phyloP scores from a whole-genome alignment of 1,139 yeast genomes.

The Blastobotrys serpentis region DNA sequence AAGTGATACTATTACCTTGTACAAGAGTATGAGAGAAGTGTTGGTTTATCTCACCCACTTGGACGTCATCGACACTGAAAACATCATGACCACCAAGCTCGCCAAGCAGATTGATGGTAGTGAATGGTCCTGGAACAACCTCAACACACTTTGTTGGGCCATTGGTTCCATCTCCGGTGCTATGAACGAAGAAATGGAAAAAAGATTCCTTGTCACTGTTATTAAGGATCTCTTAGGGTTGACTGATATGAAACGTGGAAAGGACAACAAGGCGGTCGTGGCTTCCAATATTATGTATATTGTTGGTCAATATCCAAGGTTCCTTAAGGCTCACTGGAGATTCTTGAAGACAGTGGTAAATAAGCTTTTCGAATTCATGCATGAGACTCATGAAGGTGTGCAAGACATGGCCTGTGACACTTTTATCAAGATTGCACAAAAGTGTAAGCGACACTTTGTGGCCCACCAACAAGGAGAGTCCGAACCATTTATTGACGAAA shows the following conservation, averaged over 20 bases:
- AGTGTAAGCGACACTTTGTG: conserved; percentile 94
- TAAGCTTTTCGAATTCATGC: conserved; percentile 97
- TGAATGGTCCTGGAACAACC: conserved; percentile 99
- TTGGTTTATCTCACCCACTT: conserved; percentile 92
- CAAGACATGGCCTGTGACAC: conserved; percentile 99
- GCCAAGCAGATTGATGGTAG: conserved; percentile 91
- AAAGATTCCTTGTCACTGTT: conserved; percentile 86
- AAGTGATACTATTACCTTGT: conserved; percentile 91
- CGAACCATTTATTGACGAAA: conserved; percentile 93
- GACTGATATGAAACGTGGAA: conserved; percentile 95
- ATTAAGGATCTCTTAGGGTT: conserved; percentile 86
- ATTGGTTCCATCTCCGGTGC: conserved; percentile 98
- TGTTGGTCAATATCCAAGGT: conserved; percentile 98
- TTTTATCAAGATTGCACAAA: conserved; percentile 88
- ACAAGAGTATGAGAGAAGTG: conserved; percentile 94
- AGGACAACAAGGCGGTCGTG: conserved; percentile 97
- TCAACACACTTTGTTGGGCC: conserved; percentile 98
- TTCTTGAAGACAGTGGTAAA: conserved; percentile 93
- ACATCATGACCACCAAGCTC: conserved; percentile 87
- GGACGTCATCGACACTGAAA: conserved; percentile 91
- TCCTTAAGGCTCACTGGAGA: conserved; percentile 96
- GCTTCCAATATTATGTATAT: conserved; percentile 99
- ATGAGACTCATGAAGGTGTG: conserved; percentile 98
- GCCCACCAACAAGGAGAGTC: conserved; percentile 79
- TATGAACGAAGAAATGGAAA: conserved; percentile 97